These are phyloP conservation scores for Przewalskia tangutica DNA, from an alignment of 257 asterid species.

Conservation along the genomic window DNA sequence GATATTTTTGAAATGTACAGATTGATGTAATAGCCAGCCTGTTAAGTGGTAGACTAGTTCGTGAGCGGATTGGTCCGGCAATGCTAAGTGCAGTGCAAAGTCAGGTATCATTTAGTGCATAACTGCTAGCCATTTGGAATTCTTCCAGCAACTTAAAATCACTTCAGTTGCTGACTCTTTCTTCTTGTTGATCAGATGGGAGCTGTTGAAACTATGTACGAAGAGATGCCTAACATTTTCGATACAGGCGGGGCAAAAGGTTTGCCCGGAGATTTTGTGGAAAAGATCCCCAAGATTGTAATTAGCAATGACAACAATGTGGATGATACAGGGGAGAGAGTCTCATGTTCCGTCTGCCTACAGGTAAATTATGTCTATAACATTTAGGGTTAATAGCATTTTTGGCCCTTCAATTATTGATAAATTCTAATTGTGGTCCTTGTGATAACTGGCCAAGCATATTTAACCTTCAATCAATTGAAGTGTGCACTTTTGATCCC, in stretches of 20 bases:
- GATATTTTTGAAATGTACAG: conserved; percentile 18
- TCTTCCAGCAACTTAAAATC: neutral
- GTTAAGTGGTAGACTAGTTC: conserved; percentile 73
- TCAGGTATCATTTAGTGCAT: conserved; percentile 34
- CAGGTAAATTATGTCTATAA: conserved; percentile 30
- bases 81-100: conserved; percentile 86
- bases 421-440: too few relatives aligned
- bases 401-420: too few relatives aligned
- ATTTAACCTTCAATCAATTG: too few relatives aligned
- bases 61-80: conserved; percentile 85
- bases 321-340: conserved; percentile 64
- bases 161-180: neutral
- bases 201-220: conserved; percentile 54
- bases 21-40: conserved; percentile 76
- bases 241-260: conserved; percentile 76
- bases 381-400: neutral
- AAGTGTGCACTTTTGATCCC: too few relatives aligned
- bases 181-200: conserved; percentile 49
- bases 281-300: conserved; percentile 54
- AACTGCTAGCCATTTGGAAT: neutral
- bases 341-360: conserved; percentile 72
- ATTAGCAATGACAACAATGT: conserved; percentile 40
- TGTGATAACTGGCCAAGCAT: too few relatives aligned
- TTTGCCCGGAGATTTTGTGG: conserved; percentile 52
- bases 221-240: conserved; percentile 52